Conservation (phyloP, 441 rosid species). For the Cnidoscolus chayamansa region DNA sequence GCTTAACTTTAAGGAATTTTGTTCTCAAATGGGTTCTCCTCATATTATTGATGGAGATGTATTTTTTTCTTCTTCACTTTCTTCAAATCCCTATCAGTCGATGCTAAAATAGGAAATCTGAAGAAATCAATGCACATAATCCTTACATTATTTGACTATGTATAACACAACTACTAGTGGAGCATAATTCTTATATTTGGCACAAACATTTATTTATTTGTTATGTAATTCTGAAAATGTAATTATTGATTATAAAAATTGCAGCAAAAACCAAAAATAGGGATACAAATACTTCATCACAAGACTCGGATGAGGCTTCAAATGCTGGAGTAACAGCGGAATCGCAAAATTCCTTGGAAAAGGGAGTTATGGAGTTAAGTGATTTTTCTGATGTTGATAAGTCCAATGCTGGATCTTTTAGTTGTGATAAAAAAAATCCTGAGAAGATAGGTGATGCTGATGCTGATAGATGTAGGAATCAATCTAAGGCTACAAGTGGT, state of each 20-base stretch:
- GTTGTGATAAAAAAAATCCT: constrained; percentile 29
- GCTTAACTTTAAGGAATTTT: not conserved
- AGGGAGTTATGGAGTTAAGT: constrained; percentile 33
- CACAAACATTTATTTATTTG: not conserved
- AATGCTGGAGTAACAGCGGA: constrained; percentile 34
- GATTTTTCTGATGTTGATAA: constrained; percentile 50
- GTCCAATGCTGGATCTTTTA: constrained; percentile 37
- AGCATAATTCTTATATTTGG: not conserved
- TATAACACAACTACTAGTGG: not conserved
- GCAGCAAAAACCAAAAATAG: constrained; percentile 53
- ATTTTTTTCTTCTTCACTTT: not conserved
- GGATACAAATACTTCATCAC: constrained; percentile 39
- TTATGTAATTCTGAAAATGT: constrained; percentile 15
- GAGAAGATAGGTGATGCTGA: constrained; percentile 32
- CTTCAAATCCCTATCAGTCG: not conserved
- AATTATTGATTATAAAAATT: constrained; percentile 21
- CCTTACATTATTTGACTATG: not conserved
- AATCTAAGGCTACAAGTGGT: constrained; percentile 32
- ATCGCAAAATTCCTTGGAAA: constrained; percentile 35
- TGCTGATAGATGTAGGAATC: constrained; percentile 27
- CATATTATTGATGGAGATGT: not conserved
- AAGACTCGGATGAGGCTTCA: constrained; percentile 41
- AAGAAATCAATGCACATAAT: not conserved
- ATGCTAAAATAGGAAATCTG: constrained; percentile 9
- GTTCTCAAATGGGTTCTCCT: not conserved